A percentile compares a stretch with the other conserved stretches of the same genome.
Conservation (phyloP, 129 eudicot genomes). For the Artemisia argyi region DNA sequence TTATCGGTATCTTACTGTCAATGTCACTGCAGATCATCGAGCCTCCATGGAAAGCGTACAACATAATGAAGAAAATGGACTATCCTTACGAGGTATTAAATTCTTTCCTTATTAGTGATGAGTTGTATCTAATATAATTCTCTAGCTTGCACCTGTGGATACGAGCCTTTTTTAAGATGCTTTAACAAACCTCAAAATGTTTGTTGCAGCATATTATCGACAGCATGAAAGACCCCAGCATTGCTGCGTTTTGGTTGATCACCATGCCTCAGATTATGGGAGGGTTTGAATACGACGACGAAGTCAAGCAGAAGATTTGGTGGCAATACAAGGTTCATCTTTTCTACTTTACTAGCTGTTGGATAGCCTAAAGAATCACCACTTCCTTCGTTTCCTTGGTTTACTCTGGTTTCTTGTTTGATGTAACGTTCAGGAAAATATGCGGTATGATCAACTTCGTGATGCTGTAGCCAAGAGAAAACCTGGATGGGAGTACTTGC, state of each 20-base stretch:
- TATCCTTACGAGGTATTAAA: constrained; percentile 79
- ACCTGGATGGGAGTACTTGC: constrained; percentile 98
- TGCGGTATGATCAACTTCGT: constrained; percentile 87
- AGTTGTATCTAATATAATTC: neutral
- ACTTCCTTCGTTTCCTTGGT: constrained; percentile 6
- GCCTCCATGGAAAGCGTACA: constrained; percentile 96
- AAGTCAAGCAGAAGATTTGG: constrained; percentile 93
- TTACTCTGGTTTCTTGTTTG: constrained; percentile 7
- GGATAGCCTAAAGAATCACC: neutral
- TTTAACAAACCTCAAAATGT: constrained; percentile 7
- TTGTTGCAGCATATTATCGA: constrained; percentile 69
- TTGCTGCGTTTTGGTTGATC: constrained; percentile 94
- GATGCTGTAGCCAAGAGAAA: constrained; percentile 75
- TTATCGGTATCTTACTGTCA: neutral
- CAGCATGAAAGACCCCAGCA: constrained; percentile 98
- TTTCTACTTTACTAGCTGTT: constrained; percentile 1
- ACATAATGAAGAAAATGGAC: constrained; percentile 81
- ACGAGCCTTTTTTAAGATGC: neutral
- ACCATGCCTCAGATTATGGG: constrained; percentile 93
- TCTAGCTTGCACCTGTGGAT: neutral
- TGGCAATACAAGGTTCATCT: constrained; percentile 84
- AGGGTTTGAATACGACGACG: constrained; percentile 83
- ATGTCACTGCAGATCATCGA: constrained; percentile 67
- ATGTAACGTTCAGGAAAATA: constrained; percentile 57
- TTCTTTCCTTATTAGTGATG: neutral